A percentile compares a stretch with the other conserved stretches of the same genome.
These are phyloP conservation scores for Melaleuca alternifolia DNA, from an alignment of 345 rosid species.

Conservation along the genomic window DNA sequence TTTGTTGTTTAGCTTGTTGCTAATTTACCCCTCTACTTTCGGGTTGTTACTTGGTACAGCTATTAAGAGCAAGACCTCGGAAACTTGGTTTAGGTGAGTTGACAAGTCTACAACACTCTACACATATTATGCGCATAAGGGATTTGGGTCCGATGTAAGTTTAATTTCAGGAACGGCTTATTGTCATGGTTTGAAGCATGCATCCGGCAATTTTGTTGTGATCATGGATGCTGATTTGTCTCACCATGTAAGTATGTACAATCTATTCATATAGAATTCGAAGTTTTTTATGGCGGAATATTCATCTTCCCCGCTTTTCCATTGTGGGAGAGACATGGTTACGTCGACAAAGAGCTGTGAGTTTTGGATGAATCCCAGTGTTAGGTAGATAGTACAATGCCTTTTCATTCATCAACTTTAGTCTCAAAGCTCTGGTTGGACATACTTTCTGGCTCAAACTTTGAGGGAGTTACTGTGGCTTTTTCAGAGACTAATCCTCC, in stretches of 20 bases:
- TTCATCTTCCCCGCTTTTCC: background rate
- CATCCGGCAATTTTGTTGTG: conserved; percentile 81
- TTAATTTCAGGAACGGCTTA: conserved; percentile 77
- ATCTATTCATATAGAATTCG: background rate
- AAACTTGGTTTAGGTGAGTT: conserved; percentile 89
- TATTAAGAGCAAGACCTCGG: conserved; percentile 72
- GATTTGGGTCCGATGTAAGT: conserved; percentile 2
- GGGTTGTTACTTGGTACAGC: conserved; percentile 32
- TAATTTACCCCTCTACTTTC: background rate
- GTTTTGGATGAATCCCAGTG: background rate
- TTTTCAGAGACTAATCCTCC: background rate
- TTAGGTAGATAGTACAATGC: background rate
- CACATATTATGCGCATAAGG: background rate
- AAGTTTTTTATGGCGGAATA: background rate
- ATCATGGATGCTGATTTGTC: conserved; percentile 99
- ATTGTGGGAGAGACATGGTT: background rate
- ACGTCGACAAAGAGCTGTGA: background rate
- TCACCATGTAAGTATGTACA: conserved; percentile 67
- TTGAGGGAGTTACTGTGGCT: background rate
- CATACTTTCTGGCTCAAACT: background rate
- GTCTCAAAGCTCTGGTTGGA: background rate
- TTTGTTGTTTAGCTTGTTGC: background rate
- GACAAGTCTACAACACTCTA: background rate
- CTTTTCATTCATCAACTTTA: background rate
- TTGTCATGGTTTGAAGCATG: conserved; percentile 83